phyloP scores from a whole-genome alignment of 306 rosid genomes.

The Prunus mume region DNA sequence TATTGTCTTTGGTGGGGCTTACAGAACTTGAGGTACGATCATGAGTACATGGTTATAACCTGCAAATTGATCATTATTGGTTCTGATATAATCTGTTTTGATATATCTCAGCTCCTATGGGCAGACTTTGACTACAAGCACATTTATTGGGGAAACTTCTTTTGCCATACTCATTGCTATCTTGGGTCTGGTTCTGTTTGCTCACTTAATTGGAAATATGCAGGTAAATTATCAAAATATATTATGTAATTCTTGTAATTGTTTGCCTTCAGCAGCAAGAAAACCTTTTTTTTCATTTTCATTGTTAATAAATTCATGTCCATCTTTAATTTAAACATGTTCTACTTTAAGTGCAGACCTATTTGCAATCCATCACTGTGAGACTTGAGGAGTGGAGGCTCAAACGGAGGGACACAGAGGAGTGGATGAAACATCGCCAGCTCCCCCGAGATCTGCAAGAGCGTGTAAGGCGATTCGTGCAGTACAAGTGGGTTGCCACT shows the following conservation, averaged over 20 bases:
- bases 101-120: conserved; percentile 68
- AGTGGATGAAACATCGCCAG: conserved; percentile 92
- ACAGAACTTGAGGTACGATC: conserved; percentile 81
- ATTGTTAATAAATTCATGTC: background rate
- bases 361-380: conserved; percentile 84
- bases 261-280: background rate
- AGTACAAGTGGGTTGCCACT: conserved; percentile 93
- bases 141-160: conserved; percentile 70
- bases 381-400: conserved; percentile 97
- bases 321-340: conserved; percentile 1
- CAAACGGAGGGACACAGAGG: conserved; percentile 84
- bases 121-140: conserved; percentile 62
- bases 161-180: conserved; percentile 80
- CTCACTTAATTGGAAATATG: conserved; percentile 95
- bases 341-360: conserved; percentile 53
- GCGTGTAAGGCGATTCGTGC: conserved; percentile 74
- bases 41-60: background rate
- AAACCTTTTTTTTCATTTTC: background rate
- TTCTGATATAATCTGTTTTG: conserved; percentile 1
- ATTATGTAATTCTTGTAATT: background rate
- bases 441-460: conserved; percentile 69
- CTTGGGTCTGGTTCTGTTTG: conserved; percentile 81
- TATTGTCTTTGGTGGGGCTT: conserved; percentile 96
- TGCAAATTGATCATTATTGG: background rate
- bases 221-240: conserved; percentile 47